Conservation (phyloP, 805 yeast species). For the Yarrowia sp. region DNA sequence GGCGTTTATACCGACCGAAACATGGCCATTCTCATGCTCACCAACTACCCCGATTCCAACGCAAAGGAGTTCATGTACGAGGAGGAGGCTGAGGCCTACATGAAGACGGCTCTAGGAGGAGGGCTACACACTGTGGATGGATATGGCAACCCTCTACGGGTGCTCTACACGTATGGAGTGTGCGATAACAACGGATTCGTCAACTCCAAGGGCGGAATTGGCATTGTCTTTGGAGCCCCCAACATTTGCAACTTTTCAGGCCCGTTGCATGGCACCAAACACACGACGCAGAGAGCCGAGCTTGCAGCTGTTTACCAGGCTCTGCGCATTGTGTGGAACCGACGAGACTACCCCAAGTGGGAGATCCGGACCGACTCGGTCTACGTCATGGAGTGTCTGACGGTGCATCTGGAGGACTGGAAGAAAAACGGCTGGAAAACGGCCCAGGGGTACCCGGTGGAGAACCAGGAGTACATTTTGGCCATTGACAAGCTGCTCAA, state of each 20-base stretch:
- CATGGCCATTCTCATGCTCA: constrained; percentile 13
- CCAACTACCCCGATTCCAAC: constrained; percentile 21
- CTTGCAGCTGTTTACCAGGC: constrained; percentile 65
- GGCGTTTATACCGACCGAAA: constrained; percentile 10
- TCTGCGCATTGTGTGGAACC: constrained; percentile 41
- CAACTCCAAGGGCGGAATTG: constrained; percentile 57
- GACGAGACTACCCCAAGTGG: constrained; percentile 37
- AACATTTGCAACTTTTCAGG: constrained; percentile 57
- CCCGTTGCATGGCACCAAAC: constrained; percentile 49
- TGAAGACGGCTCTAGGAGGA: constrained; percentile 6
- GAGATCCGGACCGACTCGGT: constrained; percentile 67
- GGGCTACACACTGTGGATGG: constrained; percentile 10
- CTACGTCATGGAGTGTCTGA: constrained; percentile 57
- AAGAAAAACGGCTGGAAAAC: constrained; percentile 52
- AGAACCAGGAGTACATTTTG: constrained; percentile 53
- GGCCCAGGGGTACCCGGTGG: constrained; percentile 47
- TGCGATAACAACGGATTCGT: background rate
- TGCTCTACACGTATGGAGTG: constrained; percentile 3
- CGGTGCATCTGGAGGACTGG: constrained; percentile 61
- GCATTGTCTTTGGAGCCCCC: constrained; percentile 62
- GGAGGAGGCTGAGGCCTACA: constrained; percentile 9
- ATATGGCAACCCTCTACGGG: background rate
- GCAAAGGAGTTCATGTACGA: constrained; percentile 11
- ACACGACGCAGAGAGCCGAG: constrained; percentile 83
- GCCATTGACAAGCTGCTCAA: constrained; percentile 42